Base-by-base conservation (phyloP, 352 stramenopile species). In the Globisporangium perplexum region DNA sequence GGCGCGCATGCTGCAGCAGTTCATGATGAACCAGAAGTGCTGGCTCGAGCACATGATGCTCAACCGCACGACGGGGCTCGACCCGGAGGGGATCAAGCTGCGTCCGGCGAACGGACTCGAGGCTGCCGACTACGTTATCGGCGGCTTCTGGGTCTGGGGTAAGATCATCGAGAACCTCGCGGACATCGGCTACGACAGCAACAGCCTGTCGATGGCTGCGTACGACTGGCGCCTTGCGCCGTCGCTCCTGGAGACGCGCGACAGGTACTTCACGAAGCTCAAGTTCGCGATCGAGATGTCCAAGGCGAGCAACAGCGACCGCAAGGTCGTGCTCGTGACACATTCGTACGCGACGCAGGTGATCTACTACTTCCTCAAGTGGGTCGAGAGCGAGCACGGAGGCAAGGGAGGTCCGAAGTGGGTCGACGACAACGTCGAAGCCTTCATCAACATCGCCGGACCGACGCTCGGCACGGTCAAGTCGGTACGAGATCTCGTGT, bases 341-440 rank as follows among this genome's bases (percentile, higher is more conserved):
- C 96, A 98, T 68, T 97, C 86, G 47, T 97, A 98, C 70, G 93
- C 90, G 10, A 83, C 74, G 10, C 88, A 96, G 39, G 74, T 98
- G 11, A 73, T 93, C n/a, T 83, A 96, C 47, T 96, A 97, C 71
- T 98, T 98, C 59, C 86, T 98, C 52, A 82, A 96, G 49, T 98
- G 96, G 96, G 93, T 98, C 45, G 89, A 96, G 44, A 88, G 74
- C 45, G 53, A 86, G 8, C 73, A 83, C 7, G 90, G 88, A 33
- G 88, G 88, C 35, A 83, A 82, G n/a, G 88, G 78, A 35, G 93
- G 93, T 2, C 73, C 83, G 17, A 52, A 87, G n/a, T 98, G 96
- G 96, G 86, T 98, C 4, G 90, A 98, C 43, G 71, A 88, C 31
- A 79, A 98, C 69, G 55, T 98, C 18, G 87, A 96, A 50, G 55